Base-by-base conservation (phyloP, 148 eudicot genomes). In the Nyssa sinensis region DNA sequence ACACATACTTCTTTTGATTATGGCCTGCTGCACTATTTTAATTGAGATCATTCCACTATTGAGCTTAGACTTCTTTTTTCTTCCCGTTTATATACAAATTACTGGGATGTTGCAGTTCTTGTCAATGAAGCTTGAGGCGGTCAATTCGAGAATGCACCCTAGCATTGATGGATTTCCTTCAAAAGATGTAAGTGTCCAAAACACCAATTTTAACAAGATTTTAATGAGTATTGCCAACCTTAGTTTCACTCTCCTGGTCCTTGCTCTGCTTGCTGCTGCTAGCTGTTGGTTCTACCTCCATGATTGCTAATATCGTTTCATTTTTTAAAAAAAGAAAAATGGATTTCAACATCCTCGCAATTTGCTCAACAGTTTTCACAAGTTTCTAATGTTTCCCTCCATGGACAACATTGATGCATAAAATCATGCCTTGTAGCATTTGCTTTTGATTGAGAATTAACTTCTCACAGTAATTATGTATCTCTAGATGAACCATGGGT, bases 81-180 rank as follows among this genome's bases (percentile, higher is more conserved):
- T n/a, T n/a, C n/a, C n/a, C n/a, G n/a, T n/a, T 78, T 19, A 34
- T 44, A 47, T 30, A 62, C 34, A 32, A 30, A 31, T 67, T 79
- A 39, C 35, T 63, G 23, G 58, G 62, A n/a, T 81, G 70, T 64
- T 75, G 74, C 89, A 94, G 98, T 92, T 94, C 79, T 87, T 94
- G 67, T 94, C 97, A 13, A 89, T 91, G 97, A 91, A 91, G 85
- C 84, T 91, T 67, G 97, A 91, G 77, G 90, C 97, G n/a, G 98
- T 90, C 62, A 94, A 92, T 84, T 70, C 95, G 34, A 86, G 89
- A 84, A 64, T 73, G 62, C 77, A 71, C 60, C 88, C 88, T 66
- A 85, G 81, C 47, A 82, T 86, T 68, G 94, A 90, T 85, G 90
- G 85, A 79, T 90, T 76, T 84, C 90, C 92, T 63, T 74, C 87